Conservation (phyloP, 257 asterid genomes). For the Ophiorrhiza pumila region DNA sequence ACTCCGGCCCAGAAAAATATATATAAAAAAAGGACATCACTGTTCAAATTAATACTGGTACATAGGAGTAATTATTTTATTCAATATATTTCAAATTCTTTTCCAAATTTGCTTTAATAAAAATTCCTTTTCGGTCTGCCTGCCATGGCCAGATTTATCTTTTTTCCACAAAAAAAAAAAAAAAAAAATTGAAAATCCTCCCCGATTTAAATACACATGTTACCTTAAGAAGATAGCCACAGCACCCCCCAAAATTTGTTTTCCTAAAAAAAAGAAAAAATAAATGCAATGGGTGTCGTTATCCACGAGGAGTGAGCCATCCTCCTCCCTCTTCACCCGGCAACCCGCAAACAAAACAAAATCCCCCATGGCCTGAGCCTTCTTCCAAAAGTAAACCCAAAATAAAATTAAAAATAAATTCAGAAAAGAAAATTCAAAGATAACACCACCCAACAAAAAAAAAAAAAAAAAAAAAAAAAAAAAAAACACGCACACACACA, state of each 20-base stretch:
- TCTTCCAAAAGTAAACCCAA: conserved; percentile 38
- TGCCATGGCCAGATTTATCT: too few relatives aligned
- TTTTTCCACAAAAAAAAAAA: too few relatives aligned
- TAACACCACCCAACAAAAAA: neutral
- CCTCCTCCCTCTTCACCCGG: conserved; percentile 1
- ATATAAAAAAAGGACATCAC: too few relatives aligned
- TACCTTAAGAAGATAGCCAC: neutral
- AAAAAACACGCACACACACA: neutral
- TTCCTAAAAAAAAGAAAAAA: neutral
- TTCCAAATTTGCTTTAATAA: neutral
- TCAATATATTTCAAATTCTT: neutral
- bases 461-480: conserved; percentile 12
- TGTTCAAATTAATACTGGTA: too few relatives aligned
- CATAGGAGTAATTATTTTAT: neutral
- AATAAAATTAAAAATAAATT: conserved; percentile 6
- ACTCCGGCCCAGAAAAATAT: too few relatives aligned
- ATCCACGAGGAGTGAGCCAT: conserved; percentile 29
- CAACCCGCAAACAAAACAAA: conserved; percentile 12
- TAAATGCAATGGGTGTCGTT: conserved; percentile 23
- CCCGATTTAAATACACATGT: neutral
- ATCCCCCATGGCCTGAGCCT: conserved; percentile 23
- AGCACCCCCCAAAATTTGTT: neutral
- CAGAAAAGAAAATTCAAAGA: conserved; percentile 26
- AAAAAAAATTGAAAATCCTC: too few relatives aligned
- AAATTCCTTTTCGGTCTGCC: neutral